These are phyloP conservation scores for Penicillium sp. DNA, from an alignment of 2,329 filamentous ascomycete species.

Conservation along the genomic window DNA sequence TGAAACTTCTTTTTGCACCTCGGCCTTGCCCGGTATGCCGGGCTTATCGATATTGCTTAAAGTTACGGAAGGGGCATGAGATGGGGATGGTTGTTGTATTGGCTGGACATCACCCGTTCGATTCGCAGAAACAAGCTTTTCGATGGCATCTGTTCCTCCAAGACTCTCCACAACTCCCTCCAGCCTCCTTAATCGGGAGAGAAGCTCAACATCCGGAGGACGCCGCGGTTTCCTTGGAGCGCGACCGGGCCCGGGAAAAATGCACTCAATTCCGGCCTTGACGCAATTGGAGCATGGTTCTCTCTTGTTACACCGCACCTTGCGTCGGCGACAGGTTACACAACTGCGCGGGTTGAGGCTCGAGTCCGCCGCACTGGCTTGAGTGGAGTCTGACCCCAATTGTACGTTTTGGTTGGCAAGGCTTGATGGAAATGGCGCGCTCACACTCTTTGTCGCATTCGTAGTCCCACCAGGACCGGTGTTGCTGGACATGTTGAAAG, in stretches of 20 bases:
- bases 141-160: constrained; percentile 43
- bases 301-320: constrained; percentile 48
- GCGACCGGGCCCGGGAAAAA: constrained; percentile 60
- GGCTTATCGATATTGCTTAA: background rate
- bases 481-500: constrained; percentile 4
- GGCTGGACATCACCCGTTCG: constrained; percentile 6
- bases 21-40: background rate
- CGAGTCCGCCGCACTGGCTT: constrained; percentile 11
- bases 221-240: constrained; percentile 58
- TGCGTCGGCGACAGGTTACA: constrained; percentile 45
- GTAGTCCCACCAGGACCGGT: background rate
- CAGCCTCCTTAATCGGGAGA: constrained; percentile 54
- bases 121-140: constrained; percentile 14
- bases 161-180: constrained; percentile 60
- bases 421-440: background rate
- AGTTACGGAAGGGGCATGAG: background rate
- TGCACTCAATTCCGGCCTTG: constrained; percentile 53
- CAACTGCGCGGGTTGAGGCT: constrained; percentile 40
- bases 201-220: constrained; percentile 55
- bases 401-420: background rate
- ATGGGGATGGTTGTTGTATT: constrained; percentile 1
- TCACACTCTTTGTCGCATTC: background rate
- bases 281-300: constrained; percentile 47
- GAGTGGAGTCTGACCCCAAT: background rate
- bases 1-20: background rate